phyloP scores from a whole-genome alignment of 192 early-diverging fungal species.

The Coemansia sp. region DNA sequence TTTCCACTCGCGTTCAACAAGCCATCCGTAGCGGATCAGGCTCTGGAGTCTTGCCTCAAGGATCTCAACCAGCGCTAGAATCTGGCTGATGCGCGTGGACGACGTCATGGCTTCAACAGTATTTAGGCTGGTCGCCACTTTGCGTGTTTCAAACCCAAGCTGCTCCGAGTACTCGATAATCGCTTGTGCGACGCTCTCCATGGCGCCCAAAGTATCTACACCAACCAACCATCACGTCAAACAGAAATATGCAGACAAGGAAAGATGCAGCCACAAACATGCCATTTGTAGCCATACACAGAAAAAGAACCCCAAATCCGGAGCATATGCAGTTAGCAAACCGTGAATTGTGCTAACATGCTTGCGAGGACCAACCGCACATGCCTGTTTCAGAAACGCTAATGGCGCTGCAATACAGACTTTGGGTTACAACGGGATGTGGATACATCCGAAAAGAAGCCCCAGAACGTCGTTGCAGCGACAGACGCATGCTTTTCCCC shows the following conservation, averaged over 20 bases:
- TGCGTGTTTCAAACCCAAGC: conserved; percentile 35
- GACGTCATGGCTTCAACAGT: conserved; percentile 30
- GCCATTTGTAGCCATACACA: not conserved
- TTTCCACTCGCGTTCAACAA: conserved; percentile 44
- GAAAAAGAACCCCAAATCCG: too few relatives aligned
- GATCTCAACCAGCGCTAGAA: conserved; percentile 27
- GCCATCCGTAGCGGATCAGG: conserved; percentile 51
- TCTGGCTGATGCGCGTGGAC: conserved; percentile 25
- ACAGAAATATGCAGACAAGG: not conserved
- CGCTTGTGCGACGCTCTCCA: conserved; percentile 31
- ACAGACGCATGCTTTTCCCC: not conserved
- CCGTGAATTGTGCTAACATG: too few relatives aligned
- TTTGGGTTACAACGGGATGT: not conserved
- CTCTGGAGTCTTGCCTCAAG: conserved; percentile 43
- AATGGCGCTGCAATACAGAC: not conserved
- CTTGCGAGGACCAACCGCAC: too few relatives aligned
- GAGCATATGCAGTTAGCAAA: too few relatives aligned
- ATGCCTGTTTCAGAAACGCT: not conserved
- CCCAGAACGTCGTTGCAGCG: not conserved
- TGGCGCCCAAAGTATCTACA: conserved; percentile 39
- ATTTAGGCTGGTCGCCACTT: conserved; percentile 34
- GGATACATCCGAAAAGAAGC: too few relatives aligned
- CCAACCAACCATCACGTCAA: not conserved
- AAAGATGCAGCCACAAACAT: not conserved
- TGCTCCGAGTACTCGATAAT: conserved; percentile 33